Conservation (phyloP, 441 rosid genomes). For the Breynia disticha region DNA sequence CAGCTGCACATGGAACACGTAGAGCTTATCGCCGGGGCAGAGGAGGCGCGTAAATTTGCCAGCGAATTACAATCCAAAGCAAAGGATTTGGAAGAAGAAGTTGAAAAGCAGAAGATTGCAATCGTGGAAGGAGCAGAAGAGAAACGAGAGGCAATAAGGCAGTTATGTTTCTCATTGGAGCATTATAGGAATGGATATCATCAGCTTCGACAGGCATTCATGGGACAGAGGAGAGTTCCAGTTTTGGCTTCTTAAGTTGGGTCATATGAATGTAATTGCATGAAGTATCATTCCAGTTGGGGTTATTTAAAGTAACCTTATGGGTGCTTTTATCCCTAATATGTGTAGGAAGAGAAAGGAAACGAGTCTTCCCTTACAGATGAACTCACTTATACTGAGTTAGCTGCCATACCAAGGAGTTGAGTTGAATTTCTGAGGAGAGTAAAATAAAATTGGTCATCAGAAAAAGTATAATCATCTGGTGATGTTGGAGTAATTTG, state of each 20-base stretch:
- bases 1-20: constrained; percentile 52
- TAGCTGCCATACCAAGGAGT: too few species aligned
- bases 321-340: too few species aligned
- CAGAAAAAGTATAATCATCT: too few species aligned
- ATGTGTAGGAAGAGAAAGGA: too few species aligned
- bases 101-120: constrained; percentile 39
- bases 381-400: too few species aligned
- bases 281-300: too few species aligned
- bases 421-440: too few species aligned
- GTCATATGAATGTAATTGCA: too few species aligned
- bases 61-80: constrained; percentile 27
- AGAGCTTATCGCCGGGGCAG: constrained; percentile 26
- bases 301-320: too few species aligned
- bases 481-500: too few species aligned
- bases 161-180: constrained; percentile 72
- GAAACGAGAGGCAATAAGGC: constrained; percentile 87
- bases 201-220: constrained; percentile 41
- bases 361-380: too few species aligned
- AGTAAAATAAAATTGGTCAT: too few species aligned
- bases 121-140: constrained; percentile 68
- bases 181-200: constrained; percentile 56
- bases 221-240: constrained; percentile 33
- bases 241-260: constrained; percentile 32
- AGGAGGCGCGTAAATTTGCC: constrained; percentile 22
- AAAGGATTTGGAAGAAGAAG: constrained; percentile 43